phyloP scores from a whole-genome alignment of 192 early-diverging fungal species.

The Rhizophlyctis rosea region DNA sequence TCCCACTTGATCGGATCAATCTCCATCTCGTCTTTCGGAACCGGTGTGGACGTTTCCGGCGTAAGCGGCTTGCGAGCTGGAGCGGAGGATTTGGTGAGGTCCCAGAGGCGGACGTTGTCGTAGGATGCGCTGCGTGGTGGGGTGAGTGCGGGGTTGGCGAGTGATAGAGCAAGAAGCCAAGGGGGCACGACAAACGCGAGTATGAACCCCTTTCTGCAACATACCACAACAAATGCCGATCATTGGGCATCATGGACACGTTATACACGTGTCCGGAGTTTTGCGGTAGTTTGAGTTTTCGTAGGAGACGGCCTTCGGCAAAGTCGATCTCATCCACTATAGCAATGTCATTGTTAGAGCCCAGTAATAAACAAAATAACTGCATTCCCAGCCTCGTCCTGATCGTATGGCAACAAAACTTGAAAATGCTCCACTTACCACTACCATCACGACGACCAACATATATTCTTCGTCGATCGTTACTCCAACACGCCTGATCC shows the following conservation, averaged over 20 bases:
- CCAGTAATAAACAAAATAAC: neutral
- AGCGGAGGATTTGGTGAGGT: constrained; percentile 41
- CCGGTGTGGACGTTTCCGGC: neutral
- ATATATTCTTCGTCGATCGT: constrained; percentile 76
- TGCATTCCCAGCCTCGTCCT: neutral
- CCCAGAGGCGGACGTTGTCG: constrained; percentile 93
- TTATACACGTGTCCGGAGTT: constrained; percentile 85
- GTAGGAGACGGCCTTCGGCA: constrained; percentile 57
- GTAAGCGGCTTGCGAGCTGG: neutral
- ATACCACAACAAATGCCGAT: constrained; percentile 80
- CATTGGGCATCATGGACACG: constrained; percentile 75
- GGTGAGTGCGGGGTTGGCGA: constrained; percentile 45
- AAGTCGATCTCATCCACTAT: constrained; percentile 89
- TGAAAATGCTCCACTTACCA: constrained; percentile 33
- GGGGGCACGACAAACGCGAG: too few relatives aligned
- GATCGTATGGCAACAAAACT: neutral
- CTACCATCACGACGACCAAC: constrained; percentile 85
- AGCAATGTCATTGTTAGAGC: constrained; percentile 5
- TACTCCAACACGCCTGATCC: constrained; percentile 72
- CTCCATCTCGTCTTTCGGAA: neutral
- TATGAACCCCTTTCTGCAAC: too few relatives aligned
- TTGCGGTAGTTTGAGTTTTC: constrained; percentile 75
- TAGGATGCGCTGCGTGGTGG: constrained; percentile 67
- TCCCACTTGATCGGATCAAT: neutral
- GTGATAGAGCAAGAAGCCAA: constrained; percentile 68